These are phyloP conservation scores for Rhizopus microsporus DNA, from an alignment of 371 early-diverging fungal genomes.

Conservation along the genomic window DNA sequence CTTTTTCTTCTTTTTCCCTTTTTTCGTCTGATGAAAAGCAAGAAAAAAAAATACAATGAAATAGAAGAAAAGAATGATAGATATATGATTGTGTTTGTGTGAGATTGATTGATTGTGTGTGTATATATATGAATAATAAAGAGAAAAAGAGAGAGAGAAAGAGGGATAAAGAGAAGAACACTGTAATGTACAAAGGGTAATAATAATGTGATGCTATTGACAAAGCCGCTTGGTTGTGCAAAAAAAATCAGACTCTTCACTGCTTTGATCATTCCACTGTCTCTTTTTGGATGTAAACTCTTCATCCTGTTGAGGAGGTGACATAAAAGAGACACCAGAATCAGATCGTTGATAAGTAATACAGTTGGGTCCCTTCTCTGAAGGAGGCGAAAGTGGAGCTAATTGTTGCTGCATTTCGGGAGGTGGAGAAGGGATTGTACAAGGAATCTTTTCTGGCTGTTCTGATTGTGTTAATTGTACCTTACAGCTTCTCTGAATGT, in stretches of 20 bases:
- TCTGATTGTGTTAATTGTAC: slow-evolving; percentile 5
- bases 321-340: slow-evolving; percentile 22
- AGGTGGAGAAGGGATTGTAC: slow-evolving; percentile 15
- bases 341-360: slow-evolving; percentile 14
- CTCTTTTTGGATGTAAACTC: slow-evolving; percentile 1
- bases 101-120: no score
- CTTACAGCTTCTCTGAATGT: slow-evolving; percentile 17
- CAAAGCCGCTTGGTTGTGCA: slow-evolving; percentile 3
- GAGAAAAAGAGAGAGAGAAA: neutral
- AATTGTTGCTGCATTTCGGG: slow-evolving; percentile 12
- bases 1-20: no score
- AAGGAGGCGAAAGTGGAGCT: slow-evolving; percentile 1
- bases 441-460: neutral
- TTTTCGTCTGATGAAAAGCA: no score
- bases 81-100: no score
- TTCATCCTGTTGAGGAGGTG: slow-evolving; percentile 10
- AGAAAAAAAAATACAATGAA: no score
- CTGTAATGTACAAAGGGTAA: neutral
- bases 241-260: neutral
- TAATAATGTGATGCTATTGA: slow-evolving; percentile 3
- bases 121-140: neutral
- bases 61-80: no score
- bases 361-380: neutral
- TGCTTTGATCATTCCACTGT: slow-evolving; percentile 1
- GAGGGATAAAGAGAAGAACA: neutral